These are phyloP conservation scores for Trifolium subterraneum DNA, from an alignment of 306 rosid species.

Conservation along the genomic window DNA sequence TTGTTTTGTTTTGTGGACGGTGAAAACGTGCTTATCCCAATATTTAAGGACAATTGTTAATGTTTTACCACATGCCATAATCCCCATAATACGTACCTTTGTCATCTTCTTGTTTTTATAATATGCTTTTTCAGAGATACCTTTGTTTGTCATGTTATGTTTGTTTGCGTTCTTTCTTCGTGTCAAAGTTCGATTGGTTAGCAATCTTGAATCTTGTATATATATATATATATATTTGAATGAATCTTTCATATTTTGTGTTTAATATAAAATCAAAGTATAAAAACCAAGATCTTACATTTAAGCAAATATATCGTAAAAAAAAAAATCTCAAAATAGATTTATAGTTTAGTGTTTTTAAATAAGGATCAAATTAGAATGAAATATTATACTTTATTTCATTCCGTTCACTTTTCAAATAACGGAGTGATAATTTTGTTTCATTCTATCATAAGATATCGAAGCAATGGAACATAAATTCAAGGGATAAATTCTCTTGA, in stretches of 20 bases:
- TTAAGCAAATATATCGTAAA: no score
- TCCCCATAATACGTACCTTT: background rate
- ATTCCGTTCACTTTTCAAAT: no score
- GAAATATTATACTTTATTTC: no score
- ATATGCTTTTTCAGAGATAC: background rate
- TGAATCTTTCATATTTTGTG: background rate
- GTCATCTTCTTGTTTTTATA: background rate
- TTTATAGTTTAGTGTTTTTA: no score
- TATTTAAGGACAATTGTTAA: constrained; percentile 30
- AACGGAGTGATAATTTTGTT: no score
- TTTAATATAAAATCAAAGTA: no score
- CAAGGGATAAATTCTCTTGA: no score
- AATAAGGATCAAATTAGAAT: no score
- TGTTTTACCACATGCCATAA: constrained; percentile 30
- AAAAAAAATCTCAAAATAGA: no score
- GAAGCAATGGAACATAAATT: no score
- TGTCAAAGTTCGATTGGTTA: background rate
- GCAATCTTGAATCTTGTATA: background rate
- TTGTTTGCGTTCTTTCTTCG: background rate
- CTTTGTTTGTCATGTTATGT: background rate
- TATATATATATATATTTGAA: background rate
- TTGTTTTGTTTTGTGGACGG: constrained; percentile 5
- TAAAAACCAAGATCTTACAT: no score
- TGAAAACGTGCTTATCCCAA: constrained; percentile 36
- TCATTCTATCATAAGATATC: no score